phyloP scores from a whole-genome alignment of 2,329 filamentous ascomycete species.

The Aspergillus floridensis region DNA sequence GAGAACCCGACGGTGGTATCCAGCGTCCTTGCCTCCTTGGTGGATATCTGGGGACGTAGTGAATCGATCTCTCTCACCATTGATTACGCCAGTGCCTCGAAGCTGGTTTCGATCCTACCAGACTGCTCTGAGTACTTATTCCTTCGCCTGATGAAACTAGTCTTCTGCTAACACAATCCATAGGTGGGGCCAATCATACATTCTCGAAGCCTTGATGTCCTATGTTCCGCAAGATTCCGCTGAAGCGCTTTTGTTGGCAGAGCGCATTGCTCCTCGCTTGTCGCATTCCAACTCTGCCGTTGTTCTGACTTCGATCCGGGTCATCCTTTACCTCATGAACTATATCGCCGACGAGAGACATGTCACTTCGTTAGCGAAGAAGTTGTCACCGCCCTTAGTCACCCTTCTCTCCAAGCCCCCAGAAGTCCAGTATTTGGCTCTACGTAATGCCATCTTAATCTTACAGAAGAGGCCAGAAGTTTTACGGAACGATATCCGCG shows the following conservation, averaged over 20 bases:
- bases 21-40: slow-evolving; percentile 82
- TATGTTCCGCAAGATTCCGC: slow-evolving; percentile 90
- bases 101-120: slow-evolving; percentile 92
- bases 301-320: slow-evolving; percentile 91
- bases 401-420: slow-evolving; percentile 93
- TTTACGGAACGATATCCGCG: slow-evolving; percentile 89
- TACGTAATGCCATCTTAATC: slow-evolving; percentile 91
- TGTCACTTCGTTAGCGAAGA: slow-evolving; percentile 80
- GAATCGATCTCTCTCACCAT: slow-evolving; percentile 98
- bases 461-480: slow-evolving; percentile 91
- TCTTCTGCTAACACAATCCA: slow-evolving; percentile 12
- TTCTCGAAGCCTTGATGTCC: slow-evolving; percentile 94
- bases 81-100: slow-evolving; percentile 94
- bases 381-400: slow-evolving; percentile 90
- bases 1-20: slow-evolving; percentile 98
- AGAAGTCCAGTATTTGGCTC: slow-evolving; percentile 95
- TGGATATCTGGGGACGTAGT: slow-evolving; percentile 98
- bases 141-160: not conserved
- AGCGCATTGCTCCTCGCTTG: slow-evolving; percentile 89
- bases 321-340: slow-evolving; percentile 97
- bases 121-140: slow-evolving; percentile 88
- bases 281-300: slow-evolving; percentile 97
- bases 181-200: slow-evolving; percentile 98
- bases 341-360: slow-evolving; percentile 93
- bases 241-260: slow-evolving; percentile 84